Evolutionary conservation across 305 asterid species (phyloP).

Genomic region (Fraxinus latifolia): DNA sequence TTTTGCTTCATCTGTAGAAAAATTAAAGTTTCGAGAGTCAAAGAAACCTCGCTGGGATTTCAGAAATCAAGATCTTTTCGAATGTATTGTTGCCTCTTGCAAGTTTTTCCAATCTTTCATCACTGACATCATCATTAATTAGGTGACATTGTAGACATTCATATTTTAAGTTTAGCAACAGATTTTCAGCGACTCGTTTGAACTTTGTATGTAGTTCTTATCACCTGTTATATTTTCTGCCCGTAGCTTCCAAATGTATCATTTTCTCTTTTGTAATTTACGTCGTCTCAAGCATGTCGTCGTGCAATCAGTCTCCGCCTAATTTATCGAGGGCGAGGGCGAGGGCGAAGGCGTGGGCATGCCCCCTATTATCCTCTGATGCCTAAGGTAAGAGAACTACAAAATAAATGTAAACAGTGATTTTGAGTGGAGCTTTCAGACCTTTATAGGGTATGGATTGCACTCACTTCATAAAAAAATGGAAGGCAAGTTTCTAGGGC

Average conservation of each 20-base stretch:
- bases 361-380: neutral
- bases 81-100: neutral
- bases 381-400: neutral
- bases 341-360: too few relatives aligned
- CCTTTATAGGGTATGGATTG: neutral
- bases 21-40: neutral
- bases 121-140: neutral
- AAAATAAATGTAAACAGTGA: neutral
- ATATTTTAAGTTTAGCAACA: neutral
- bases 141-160: neutral
- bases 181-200: neutral
- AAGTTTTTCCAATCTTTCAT: neutral
- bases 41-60: neutral
- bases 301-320: neutral
- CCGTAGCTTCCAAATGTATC: neutral
- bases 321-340: neutral
- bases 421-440: neutral
- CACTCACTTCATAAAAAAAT: neutral
- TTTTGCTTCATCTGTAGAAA: slow-evolving; percentile 20
- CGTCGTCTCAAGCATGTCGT: neutral
- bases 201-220: neutral
- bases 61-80: neutral
- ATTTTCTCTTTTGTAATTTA: neutral
- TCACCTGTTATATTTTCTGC: neutral
- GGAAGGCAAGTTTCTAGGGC: neutral